phyloP scores from a whole-genome alignment of 2,329 filamentous ascomycete genomes.

The Saccharata proteae region DNA sequence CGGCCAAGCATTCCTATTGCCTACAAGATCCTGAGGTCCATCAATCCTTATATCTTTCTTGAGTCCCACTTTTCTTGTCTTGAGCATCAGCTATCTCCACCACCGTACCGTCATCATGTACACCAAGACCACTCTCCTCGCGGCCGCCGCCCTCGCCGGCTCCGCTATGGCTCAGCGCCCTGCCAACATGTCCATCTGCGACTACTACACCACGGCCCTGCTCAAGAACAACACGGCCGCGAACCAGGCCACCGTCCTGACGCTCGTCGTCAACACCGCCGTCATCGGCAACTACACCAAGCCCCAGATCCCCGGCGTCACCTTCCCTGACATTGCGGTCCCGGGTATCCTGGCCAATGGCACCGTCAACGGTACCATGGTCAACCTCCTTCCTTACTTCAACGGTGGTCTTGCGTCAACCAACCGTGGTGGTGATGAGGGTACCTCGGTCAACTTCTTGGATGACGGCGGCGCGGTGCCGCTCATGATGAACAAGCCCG shows the following conservation, averaged over 20 bases:
- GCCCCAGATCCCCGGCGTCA: constrained; percentile 34
- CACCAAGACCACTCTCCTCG: constrained; percentile 1
- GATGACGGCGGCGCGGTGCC: constrained; percentile 47
- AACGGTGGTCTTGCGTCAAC: constrained; percentile 41
- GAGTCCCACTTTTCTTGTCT: no score
- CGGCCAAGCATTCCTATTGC: no score
- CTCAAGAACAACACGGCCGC: constrained; percentile 46
- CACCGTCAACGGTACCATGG: constrained; percentile 37
- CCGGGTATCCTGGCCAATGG: constrained; percentile 45
- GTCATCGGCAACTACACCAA: constrained; percentile 51
- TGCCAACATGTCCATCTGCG: constrained; percentile 42
- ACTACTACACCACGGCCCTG: constrained; percentile 51
- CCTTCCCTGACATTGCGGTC: constrained; percentile 28
- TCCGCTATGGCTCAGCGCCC: constrained; percentile 9
- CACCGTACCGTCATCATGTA: no score
- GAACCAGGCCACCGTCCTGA: constrained; percentile 46
- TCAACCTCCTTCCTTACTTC: constrained; percentile 50
- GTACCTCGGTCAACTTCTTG: constrained; percentile 46
- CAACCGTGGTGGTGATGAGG: constrained; percentile 37
- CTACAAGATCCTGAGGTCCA: no score
- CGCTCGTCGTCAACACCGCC: constrained; percentile 48
- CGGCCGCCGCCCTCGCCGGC: constrained; percentile 6
- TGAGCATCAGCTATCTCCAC: no score
- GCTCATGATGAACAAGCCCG: constrained; percentile 43
- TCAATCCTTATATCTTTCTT: no score